Base-by-base conservation (phyloP, 805 yeast genomes). In the Candida hungchunana region DNA sequence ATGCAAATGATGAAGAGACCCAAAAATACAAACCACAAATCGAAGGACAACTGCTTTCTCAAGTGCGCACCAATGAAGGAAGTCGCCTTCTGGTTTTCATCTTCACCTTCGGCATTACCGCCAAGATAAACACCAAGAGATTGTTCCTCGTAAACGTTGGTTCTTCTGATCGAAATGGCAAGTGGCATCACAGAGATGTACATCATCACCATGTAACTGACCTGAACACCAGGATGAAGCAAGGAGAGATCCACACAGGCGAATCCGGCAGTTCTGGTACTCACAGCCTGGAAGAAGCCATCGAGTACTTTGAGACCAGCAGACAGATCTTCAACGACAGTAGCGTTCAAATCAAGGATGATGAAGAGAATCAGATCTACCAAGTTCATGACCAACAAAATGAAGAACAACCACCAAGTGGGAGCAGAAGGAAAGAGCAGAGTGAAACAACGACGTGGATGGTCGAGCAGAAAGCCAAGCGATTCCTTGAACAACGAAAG, bases 131-230 rank as follows among this genome's bases (percentile, higher is more conserved):
- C 73, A n/a, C 98, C 98, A 38, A 93, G 63, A 0, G 96, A 84
- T 56, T 88, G 97, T 53, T 93, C 98, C 58, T 93, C 99, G 63
- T 93, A 93, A 37, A 93, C 99, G 58, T 93, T 93, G 14, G 98
- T 93, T 58, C 97, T 75, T 64, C 99, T 78, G 44, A 93, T 88
- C 25, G 96, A 86, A 46, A 93, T 93, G 21, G 99, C 98, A 49
- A 93, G 66, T 1, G 99, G 99, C 55, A 89, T 69, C 29, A 90
- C 97, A 12, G 97, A 90, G 18, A 93, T 88, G 63, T 93, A 93
- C 98, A 93, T 93, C 97, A 93, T 90, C 42, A 93, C 73, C 79
- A 87, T 73, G 58, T 93, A 93, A 49, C 93, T 79, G 19, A 93
- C 95, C 58, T 88, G 96, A 33, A 90, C 85, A 0, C 96, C 93